Evolutionary conservation across 805 yeast species (phyloP).

Genomic region (Lipomyces kockii): DNA sequence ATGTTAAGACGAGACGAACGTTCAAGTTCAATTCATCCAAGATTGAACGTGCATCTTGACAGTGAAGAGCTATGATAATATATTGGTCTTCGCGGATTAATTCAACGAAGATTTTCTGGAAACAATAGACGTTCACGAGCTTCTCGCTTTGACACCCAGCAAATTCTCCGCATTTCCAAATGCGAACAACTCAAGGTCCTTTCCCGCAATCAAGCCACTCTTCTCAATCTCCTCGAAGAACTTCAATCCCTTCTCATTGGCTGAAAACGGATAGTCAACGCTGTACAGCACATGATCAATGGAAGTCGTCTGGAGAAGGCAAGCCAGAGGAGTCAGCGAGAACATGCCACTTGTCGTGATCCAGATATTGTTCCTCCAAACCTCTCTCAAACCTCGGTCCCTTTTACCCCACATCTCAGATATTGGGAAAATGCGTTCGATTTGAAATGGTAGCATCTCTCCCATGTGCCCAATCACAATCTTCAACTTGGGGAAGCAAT

Average conservation of each 20-base stretch:
- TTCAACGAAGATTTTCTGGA: slow-evolving; percentile 4
- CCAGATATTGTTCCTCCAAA: slow-evolving; percentile 12
- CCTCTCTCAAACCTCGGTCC: slow-evolving; percentile 10
- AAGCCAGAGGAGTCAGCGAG: slow-evolving; percentile 16
- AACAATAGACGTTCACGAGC: slow-evolving; percentile 4
- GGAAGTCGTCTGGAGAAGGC: slow-evolving; percentile 13
- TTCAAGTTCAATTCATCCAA: slow-evolving; percentile 3
- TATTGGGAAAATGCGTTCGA: slow-evolving; percentile 5
- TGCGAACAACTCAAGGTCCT: slow-evolving; percentile 11
- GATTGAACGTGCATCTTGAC: slow-evolving; percentile 3
- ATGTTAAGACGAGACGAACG: not conserved
- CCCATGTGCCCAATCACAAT: slow-evolving; percentile 17
- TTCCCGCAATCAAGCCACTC: slow-evolving; percentile 2
- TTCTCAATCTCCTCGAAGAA: slow-evolving; percentile 11
- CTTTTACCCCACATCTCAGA: slow-evolving; percentile 7
- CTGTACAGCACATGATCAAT: slow-evolving; percentile 12
- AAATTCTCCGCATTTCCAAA: slow-evolving; percentile 9
- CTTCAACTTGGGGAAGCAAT: slow-evolving; percentile 10
- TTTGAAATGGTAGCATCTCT: slow-evolving; percentile 12
- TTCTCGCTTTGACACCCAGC: slow-evolving; percentile 9
- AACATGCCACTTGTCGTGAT: slow-evolving; percentile 15
- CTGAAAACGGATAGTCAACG: slow-evolving; percentile 13
- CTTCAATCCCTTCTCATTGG: slow-evolving; percentile 6
- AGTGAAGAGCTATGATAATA: not conserved
- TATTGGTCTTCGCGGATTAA: slow-evolving; percentile 2